Evolutionary conservation across 2,329 filamentous ascomycete species (phyloP), one percentile per base, ranked within the genome.

Genomic region (Coniella vitis): DNA sequence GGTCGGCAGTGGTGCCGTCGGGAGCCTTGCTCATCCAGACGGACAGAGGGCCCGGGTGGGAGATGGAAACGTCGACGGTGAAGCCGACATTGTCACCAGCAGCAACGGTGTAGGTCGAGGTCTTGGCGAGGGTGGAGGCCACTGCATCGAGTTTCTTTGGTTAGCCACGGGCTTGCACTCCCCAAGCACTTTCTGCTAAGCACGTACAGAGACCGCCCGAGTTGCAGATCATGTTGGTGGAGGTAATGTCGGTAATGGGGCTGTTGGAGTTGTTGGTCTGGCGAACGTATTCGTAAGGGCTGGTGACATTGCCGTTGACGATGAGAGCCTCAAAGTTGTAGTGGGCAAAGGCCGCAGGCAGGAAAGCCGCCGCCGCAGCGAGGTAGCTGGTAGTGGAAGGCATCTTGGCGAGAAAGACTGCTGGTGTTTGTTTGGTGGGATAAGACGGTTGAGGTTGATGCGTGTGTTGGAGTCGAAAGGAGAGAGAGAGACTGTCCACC

Each of bases 11-110:
- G 32, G 57, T 55, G 17, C 55, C 58, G 2, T 56, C 48, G 14
- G 64, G 64, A 0, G 65, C 65, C 59, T 63, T 64, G 55, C 59
- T 63, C 55, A 68, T 54, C 58, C 65, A 67, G 38, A 68, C 65
- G 8, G 61, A 57, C n/a, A 68, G 58, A n/a, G 68, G 65, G 29
- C 67, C 66, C 16, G 65, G 66, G 60, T 69, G 66, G 17, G 60
- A 60, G 43, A 72, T 58, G 20, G 61, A 54, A 13, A 55, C 54
- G 40, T 61, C 60, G 41, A 69, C 62, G 4, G 63, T 62, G 60
- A 73, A 72, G 35, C 69, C 69, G 16, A 73, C 59, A 25, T 64
- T 61, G 44, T 69, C 63, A 40, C 68, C 68, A 14, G 68, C 61
- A 4, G 61, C 58, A 32, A 70, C 65, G 25, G 60, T 56, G 55